Base-by-base conservation (phyloP, 108 stramenopile genomes). In the Nitzschia sp. region DNA sequence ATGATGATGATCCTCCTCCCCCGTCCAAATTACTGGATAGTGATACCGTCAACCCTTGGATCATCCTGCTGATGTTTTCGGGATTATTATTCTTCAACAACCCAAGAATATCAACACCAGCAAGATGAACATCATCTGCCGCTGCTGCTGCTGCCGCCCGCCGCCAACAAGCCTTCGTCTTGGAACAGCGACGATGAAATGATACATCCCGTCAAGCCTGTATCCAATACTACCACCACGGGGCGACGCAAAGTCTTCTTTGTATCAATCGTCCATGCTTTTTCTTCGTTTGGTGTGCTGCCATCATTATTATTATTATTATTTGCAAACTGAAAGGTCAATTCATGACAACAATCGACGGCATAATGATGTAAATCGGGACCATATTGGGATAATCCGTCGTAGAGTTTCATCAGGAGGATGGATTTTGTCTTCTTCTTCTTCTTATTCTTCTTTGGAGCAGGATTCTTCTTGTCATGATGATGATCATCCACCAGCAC, bases 141-240 rank as follows among this genome's bases (percentile, higher is more conserved):
- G 16, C 15, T 48, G 15, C 47, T 46, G 21, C 19, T 61, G 34
- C 44, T 63, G 50, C 32, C 33, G 32, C 33, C 19, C 46, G 13
- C 58, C 36, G 36, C 41, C 33, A 6, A 25, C 19, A 41, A 32
- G 58, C 16, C 62, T 41, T 55, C 38, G 38, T 74, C 79, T 11
- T 70, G 48, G 35, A 31, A 38, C 6, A 73, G 50, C 17, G 72
- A 64, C 29, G 73, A 69, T 0, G 79, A 80, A 57, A 80, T 59
- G 31, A 80, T 66, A 59, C 79, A 80, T 30, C 79, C 79, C 41
- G 79, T 73, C 52, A 80, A 29, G 0, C 79, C 79, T 33, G 64
- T 80, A 45, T 80, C 79, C 22, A 80, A 60, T 8, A 80, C 79
- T 1, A 53, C 68, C 17, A 66, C 57, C 0, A 80, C 56, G 5